Conservation (phyloP, 1,284 basidiomycete species). For the Leucoagaricus sp. region DNA sequence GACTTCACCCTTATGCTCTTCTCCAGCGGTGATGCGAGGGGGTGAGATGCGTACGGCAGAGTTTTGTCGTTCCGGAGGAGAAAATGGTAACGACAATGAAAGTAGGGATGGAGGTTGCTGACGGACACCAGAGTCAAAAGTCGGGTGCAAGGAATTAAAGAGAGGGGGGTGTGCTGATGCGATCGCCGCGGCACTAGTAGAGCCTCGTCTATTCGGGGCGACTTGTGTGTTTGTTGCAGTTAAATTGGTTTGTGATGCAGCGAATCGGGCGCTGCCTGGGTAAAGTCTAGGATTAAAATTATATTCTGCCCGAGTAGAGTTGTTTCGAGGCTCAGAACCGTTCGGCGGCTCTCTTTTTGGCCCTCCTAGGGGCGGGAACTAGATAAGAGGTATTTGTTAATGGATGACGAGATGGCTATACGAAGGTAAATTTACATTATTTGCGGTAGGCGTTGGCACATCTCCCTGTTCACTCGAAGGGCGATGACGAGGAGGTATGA, state of each 20-base stretch:
- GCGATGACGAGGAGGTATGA: slow-evolving; percentile 4
- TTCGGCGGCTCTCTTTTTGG: background rate
- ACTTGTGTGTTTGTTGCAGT: background rate
- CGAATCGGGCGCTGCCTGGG: slow-evolving; percentile 27
- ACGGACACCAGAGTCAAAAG: slow-evolving; percentile 2
- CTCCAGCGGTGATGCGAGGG: background rate
- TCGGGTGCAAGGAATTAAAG: background rate
- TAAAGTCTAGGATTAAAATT: slow-evolving; percentile 28
- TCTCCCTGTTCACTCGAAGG: slow-evolving; percentile 4
- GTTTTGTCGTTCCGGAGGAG: background rate
- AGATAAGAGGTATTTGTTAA: background rate
- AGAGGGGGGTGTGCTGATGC: background rate
- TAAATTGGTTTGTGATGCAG: slow-evolving; percentile 10
- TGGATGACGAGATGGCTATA: background rate
- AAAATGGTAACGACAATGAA: slow-evolving; percentile 7
- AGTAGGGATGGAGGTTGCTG: slow-evolving; percentile 6
- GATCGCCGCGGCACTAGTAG: background rate
- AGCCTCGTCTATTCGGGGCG: background rate
- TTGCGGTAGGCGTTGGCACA: background rate
- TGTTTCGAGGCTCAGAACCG: background rate
- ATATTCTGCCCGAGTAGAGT: slow-evolving; percentile 6
- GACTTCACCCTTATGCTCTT: background rate
- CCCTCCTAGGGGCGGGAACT: background rate
- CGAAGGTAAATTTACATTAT: background rate
- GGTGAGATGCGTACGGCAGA: background rate